Evolutionary conservation across 75 land plant species (phyloP).

Genomic region (Larix kaempferi): DNA sequence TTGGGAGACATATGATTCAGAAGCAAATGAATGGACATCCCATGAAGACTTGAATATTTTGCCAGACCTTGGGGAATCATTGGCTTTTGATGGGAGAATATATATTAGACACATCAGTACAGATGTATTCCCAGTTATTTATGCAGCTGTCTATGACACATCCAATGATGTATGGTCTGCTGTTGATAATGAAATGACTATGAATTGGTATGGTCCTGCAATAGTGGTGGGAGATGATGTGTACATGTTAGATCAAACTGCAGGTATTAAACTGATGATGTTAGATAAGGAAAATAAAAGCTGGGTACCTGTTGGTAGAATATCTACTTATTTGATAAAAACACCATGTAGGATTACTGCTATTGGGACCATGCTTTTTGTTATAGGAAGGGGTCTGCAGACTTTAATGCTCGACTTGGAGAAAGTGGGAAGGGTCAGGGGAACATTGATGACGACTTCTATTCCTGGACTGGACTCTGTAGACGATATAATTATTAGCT

Average conservation of each 20-base stretch:
- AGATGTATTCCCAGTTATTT: constrained; percentile 11
- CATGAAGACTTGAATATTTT: constrained; percentile 30
- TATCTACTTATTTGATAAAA: constrained; percentile 44
- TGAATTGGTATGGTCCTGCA: constrained; percentile 74
- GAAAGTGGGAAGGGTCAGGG: constrained; percentile 23
- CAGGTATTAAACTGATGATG: constrained; percentile 55
- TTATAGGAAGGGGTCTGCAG: constrained; percentile 65
- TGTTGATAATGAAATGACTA: constrained; percentile 52
- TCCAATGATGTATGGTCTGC: constrained; percentile 38
- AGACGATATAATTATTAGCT: constrained; percentile 47
- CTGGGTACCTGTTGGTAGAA: constrained; percentile 61
- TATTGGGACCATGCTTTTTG: constrained; percentile 48
- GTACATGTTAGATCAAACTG: constrained; percentile 65
- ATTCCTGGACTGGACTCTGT: constrained; percentile 22
- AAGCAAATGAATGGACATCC: constrained; percentile 41
- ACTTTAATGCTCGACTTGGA: constrained; percentile 58
- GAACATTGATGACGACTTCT: constrained; percentile 57
- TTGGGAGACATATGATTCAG: constrained; percentile 60
- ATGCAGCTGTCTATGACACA: constrained; percentile 52
- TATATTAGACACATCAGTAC: constrained; percentile 44
- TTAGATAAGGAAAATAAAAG: constrained; percentile 35
- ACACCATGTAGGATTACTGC: constrained; percentile 70
- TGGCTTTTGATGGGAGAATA: constrained; percentile 56
- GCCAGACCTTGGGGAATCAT: constrained; percentile 49
- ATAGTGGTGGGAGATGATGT: constrained; percentile 44